phyloP scores from a whole-genome alignment of 75 land plant species.

The Azolla pinnata region DNA sequence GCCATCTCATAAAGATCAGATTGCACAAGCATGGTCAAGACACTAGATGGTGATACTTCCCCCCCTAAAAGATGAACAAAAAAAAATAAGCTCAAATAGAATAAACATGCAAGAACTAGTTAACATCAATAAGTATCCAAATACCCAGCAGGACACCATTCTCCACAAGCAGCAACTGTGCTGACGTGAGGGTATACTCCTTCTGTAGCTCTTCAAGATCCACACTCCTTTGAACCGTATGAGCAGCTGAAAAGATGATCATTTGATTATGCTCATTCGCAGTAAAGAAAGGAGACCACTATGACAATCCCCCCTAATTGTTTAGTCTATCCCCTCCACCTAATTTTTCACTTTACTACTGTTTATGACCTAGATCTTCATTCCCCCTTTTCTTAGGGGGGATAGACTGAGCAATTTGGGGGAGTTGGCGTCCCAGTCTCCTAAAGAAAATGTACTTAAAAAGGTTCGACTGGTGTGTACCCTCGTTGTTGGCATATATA shows the following conservation, averaged over 20 bases:
- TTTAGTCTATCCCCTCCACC: too few species aligned
- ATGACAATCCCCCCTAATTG: too few species aligned
- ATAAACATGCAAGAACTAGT: conserved; percentile 2
- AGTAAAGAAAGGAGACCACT: too few species aligned
- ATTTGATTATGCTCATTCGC: too few species aligned
- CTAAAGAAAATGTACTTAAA: background rate
- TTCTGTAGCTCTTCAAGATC: conserved; percentile 66
- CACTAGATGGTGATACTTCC: conserved; percentile 34
- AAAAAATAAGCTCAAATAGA: background rate
- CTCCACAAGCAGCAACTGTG: conserved; percentile 50
- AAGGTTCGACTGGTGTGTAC: background rate
- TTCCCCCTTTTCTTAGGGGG: too few species aligned
- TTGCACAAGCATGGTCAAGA: conserved; percentile 54
- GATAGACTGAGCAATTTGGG: too few species aligned
- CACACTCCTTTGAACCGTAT: conserved; percentile 9
- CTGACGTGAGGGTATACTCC: conserved; percentile 59
- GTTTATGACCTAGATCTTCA: too few species aligned
- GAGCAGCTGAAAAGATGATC: background rate
- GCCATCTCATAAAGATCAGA: conserved; percentile 71
- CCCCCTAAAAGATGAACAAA: conserved; percentile 30
- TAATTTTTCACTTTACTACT: too few species aligned
- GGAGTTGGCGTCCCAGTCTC: too few species aligned
- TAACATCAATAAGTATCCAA: conserved; percentile 31
- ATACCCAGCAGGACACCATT: conserved; percentile 40
- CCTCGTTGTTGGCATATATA: conserved; percentile 1